Conservation (phyloP, 23 red algal genomes). For the Chondrus crispus region DNA sequence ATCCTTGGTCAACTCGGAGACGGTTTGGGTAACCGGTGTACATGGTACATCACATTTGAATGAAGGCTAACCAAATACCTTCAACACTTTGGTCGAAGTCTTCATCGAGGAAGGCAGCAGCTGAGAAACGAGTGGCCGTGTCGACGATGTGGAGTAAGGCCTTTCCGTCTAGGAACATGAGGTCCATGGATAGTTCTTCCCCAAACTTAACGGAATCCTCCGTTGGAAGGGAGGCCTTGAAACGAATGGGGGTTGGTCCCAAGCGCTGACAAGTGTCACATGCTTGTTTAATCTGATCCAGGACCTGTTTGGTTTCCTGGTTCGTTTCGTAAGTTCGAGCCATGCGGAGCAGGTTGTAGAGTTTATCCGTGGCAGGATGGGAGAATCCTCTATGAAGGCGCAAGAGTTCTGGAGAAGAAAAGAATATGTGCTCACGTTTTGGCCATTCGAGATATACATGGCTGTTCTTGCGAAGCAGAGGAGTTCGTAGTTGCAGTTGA, state of each 20-base stretch:
- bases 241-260: neutral
- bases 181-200: neutral
- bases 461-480: no score
- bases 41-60: neutral
- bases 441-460: no score
- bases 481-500: no score
- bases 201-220: conserved; percentile 17
- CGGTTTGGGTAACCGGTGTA: neutral
- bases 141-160: neutral
- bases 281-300: neutral
- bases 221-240: conserved; percentile 1
- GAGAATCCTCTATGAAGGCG: neutral
- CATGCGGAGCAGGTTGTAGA: neutral
- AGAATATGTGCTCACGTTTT: no score
- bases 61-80: conserved; percentile 18
- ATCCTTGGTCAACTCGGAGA: neutral
- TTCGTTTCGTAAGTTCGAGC: neutral
- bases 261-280: neutral
- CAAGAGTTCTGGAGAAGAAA: no score
- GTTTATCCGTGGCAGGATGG: neutral
- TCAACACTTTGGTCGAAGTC: neutral
- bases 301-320: neutral
- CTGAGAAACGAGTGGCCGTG: conserved; percentile 15
- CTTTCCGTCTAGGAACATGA: conserved; percentile 1
- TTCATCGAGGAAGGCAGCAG: neutral